These are phyloP conservation scores for Eustoma russellianum DNA, from an alignment of 257 asterid species.

Conservation along the genomic window DNA sequence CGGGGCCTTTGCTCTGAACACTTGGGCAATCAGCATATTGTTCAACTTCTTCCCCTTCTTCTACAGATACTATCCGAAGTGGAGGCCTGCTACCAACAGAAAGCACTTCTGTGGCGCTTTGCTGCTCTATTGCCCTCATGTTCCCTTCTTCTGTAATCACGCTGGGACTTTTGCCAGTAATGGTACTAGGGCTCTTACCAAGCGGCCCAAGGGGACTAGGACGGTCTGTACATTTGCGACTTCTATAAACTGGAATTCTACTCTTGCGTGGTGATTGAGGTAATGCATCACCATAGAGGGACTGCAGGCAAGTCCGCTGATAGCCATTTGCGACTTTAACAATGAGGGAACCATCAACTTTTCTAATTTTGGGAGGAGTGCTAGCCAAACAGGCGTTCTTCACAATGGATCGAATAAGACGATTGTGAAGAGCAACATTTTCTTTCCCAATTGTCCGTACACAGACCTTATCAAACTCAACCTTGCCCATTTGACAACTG, in stretches of 20 bases:
- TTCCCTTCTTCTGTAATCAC: constrained; percentile 33
- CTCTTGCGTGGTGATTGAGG: constrained; percentile 62
- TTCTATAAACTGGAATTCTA: constrained; percentile 49
- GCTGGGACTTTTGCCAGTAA: constrained; percentile 54
- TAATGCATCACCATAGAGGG: constrained; percentile 48
- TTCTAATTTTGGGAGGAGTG: constrained; percentile 38
- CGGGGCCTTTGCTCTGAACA: constrained; percentile 38
- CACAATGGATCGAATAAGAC: constrained; percentile 49
- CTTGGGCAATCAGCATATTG: constrained; percentile 47
- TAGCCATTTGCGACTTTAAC: constrained; percentile 39
- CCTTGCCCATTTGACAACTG: constrained; percentile 40
- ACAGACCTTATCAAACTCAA: constrained; percentile 52
- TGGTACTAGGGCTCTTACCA: constrained; percentile 52
- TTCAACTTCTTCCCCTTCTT: constrained; percentile 94
- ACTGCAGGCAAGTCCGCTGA: constrained; percentile 41
- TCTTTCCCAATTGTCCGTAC: constrained; percentile 56
- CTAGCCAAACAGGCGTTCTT: constrained; percentile 53
- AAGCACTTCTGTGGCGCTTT: constrained; percentile 59
- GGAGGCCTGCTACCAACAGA: constrained; percentile 77
- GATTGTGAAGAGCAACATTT: constrained; percentile 61
- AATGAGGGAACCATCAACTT: constrained; percentile 27
- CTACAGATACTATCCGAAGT: constrained; percentile 36
- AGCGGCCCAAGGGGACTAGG: constrained; percentile 84
- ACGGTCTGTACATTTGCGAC: constrained; percentile 59
- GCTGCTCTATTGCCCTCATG: constrained; percentile 54